Percentiles rank a stretch among this genome's conserved stretches.
These are phyloP conservation scores for Rubia yunnanensis DNA, from an alignment of 257 asterid genomes.

Conservation along the genomic window DNA sequence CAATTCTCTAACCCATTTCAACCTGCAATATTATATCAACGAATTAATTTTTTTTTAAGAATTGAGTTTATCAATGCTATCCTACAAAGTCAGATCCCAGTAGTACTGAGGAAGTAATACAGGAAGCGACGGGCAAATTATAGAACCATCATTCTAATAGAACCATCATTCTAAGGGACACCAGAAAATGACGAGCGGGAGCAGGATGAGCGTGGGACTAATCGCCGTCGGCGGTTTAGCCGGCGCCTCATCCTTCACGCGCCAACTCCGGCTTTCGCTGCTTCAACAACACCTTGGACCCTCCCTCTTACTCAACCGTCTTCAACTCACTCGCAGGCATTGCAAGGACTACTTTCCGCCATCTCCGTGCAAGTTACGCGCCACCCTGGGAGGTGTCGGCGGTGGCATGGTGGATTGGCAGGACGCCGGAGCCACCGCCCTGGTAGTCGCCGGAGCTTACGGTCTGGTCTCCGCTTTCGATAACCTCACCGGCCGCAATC, in stretches of 20 bases:
- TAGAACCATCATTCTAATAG: too few relatives aligned
- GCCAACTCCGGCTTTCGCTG: slow-evolving; percentile 1
- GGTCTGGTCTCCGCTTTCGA: slow-evolving; percentile 71
- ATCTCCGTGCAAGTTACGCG: slow-evolving; percentile 19
- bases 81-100: too few relatives aligned
- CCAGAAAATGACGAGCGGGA: slow-evolving; percentile 19
- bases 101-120: neutral
- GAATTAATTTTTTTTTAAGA: too few relatives aligned
- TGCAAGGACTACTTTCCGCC: neutral
- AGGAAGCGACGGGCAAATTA: too few relatives aligned
- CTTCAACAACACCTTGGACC: slow-evolving; percentile 12
- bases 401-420: slow-evolving; percentile 28
- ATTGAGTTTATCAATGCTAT: too few relatives aligned
- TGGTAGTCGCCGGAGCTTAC: slow-evolving; percentile 67
- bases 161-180: too few relatives aligned
- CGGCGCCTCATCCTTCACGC: slow-evolving; percentile 17
- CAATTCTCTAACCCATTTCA: too few relatives aligned
- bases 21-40: too few relatives aligned
- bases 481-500: slow-evolving; percentile 47
- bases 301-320: slow-evolving; percentile 4
- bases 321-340: slow-evolving; percentile 5
- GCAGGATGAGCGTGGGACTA: slow-evolving; percentile 22
- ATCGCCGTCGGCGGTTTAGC: slow-evolving; percentile 12
- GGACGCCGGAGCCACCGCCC: slow-evolving; percentile 71
- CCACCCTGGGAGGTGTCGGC: slow-evolving; percentile 22